Evolutionary conservation across 352 stramenopile genomes (phyloP), one percentile per base, ranked within the genome.

Genomic region (Globisporangium carolinianum): DNA sequence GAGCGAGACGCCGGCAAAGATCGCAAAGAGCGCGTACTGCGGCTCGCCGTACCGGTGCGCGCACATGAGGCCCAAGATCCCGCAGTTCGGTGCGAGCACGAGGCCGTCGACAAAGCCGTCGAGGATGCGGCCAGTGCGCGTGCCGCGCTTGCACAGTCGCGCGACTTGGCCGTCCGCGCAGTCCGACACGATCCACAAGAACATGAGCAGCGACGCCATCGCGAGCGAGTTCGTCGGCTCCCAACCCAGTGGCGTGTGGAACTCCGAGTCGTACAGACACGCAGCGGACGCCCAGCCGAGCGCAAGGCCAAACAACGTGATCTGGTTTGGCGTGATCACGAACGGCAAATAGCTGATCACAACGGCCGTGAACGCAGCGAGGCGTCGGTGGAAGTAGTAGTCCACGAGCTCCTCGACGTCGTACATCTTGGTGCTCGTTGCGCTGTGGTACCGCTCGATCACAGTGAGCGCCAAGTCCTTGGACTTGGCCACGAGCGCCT

Each of bases 281-380:
- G 79, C 32, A 2, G 79, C 83, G 15, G 83, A 66, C 24, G 52
- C 77, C 83, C 83, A 93, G 53, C 83, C 83, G 18, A 93, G 71
- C 12, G 60, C 74, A 3, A 93, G 59, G 4, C 83, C 83, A 58
- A 91, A 89, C 57, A 93, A 67, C 43, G 83, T 93, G 63, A 93
- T 93, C 68, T 93, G 83, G 68, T 93, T 93, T 35, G 83, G 83
- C 39, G 83, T 93, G 62, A 93, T 86, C 35, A 91, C 77, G 47
- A 91, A 87, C 10, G 83, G 83, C 63, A 93, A 45, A 65, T 93
- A 93, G 63, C 81, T 91, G 62, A 93, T 85, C 52, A 91, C 67
- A 46, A 91, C 80, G 39, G 83, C 81, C 24, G 68, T 69, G 35
- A 93, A 71, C 18, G 83, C 83, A 0, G 83, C 83, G 43, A 93